phyloP scores from a whole-genome alignment of 2,329 filamentous ascomycete species.

The Cercospora sojina region DNA sequence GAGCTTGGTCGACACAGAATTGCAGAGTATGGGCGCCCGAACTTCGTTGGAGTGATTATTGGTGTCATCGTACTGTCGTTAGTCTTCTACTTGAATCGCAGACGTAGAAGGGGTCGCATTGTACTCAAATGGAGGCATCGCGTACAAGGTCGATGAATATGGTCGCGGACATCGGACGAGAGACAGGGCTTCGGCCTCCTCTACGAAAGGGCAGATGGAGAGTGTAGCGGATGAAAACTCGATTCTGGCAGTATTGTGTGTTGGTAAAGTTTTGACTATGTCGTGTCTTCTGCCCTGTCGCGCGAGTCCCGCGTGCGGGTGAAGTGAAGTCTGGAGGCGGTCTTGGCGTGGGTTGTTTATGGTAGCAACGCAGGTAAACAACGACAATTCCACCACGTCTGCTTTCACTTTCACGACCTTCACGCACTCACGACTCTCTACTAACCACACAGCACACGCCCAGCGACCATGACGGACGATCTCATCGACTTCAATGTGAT shows the following conservation, averaged over 20 bases:
- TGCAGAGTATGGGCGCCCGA: not conserved
- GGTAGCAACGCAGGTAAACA: conserved; percentile 5
- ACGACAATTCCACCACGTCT: not conserved
- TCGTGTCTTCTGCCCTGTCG: too few relatives aligned
- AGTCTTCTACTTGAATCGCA: not conserved
- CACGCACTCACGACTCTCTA: conserved; percentile 2
- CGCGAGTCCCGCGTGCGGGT: too few relatives aligned
- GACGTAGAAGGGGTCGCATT: not conserved
- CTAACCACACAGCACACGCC: conserved; percentile 12
- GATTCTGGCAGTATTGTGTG: not conserved
- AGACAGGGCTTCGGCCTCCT: not conserved
- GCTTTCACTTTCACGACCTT: not conserved
- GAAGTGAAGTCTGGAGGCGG: not conserved
- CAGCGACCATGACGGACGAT: conserved; percentile 42
- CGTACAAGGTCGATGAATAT: not conserved
- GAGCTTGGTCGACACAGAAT: not conserved
- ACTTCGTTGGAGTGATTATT: not conserved
- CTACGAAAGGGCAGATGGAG: not conserved
- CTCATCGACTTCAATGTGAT: conserved; percentile 78
- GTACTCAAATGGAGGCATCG: not conserved
- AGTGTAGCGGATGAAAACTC: not conserved
- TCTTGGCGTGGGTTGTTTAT: not conserved
- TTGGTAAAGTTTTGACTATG: not conserved
- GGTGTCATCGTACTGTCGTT: not conserved
- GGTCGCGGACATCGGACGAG: not conserved